phyloP scores from a whole-genome alignment of 208 protist genomes.

The Leishmania gerbilli region DNA sequence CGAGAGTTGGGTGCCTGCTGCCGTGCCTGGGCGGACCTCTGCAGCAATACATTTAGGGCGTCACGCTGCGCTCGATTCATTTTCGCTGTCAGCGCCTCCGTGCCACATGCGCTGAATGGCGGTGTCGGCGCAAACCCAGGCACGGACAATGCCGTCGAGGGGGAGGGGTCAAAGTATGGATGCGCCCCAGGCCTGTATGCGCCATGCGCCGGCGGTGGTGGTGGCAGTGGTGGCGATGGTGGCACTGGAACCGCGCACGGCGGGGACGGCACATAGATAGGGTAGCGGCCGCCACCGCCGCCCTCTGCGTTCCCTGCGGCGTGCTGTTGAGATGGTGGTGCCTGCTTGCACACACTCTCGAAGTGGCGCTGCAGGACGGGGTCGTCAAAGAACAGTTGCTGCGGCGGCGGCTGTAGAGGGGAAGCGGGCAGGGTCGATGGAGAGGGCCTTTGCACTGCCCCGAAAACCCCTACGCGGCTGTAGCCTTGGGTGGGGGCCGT shows the following conservation, averaged over 20 bases:
- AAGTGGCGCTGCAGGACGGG: constrained; percentile 9
- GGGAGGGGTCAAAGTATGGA: constrained; percentile 11
- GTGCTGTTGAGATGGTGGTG: neutral
- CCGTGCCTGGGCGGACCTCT: constrained; percentile 6
- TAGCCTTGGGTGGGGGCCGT: neutral
- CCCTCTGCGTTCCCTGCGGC: neutral
- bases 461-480: neutral
- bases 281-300: neutral
- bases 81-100: neutral
- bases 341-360: neutral
- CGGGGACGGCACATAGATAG: neutral
- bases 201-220: neutral
- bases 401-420: neutral
- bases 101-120: neutral
- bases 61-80: neutral
- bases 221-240: neutral
- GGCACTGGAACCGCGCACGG: neutral
- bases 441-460: neutral
- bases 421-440: neutral
- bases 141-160: neutral
- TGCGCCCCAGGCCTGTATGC: constrained; percentile 2
- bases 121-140: neutral
- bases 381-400: constrained; percentile 14
- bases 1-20: neutral
- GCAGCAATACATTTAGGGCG: constrained; percentile 1